Base-by-base conservation (phyloP, 139 green algal genomes). In the Mychonastes homosphaera region DNA sequence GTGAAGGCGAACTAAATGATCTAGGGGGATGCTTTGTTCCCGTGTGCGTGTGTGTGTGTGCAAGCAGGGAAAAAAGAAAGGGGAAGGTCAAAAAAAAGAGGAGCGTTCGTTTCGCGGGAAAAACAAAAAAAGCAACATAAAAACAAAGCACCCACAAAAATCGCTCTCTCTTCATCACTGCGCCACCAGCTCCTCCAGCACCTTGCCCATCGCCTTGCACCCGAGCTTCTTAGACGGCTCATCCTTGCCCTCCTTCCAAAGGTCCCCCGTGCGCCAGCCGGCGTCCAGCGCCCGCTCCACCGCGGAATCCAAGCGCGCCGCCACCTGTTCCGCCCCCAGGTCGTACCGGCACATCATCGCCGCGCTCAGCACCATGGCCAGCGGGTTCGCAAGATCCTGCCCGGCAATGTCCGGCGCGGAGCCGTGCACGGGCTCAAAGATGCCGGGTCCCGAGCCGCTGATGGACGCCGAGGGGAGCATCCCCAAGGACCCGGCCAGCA, bases 291-390 rank as follows among this genome's bases (percentile, higher is more conserved):
- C 75, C 4, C 68, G 62, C 29, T 86, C 81, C 4, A 98, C 87
- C 2, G 91, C 89, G 1, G 48, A 62, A 71, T 98, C 87, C 29
- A 96, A 59, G 18, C 71, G 63, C 13, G 83, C 79, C 2, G 90
- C 87, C 21, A 92, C 79, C 71, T 77, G 58, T 0, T 10, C 23
- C n/a, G 5, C 13, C n/a, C n/a, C n/a, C 32, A 98, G 84, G 38
- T 87, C 89, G 70, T 97, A 98, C 43, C 87, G 75, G 73, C 94
- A 94, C 92, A 99, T 96, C 92, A 99, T 98, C 46, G 92, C 90
- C 7, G 92, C 92, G 21, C 78, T 92, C 28, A 99, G 75, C 27
- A 98, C 78, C 88, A 95, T 95, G 32, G 87, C 88, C 70, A 96
- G 70, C 4, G 87, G 87, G 74, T 95, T 95, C 41, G 88, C 87